These are phyloP conservation scores for Boletus albobrunnescens DNA, from an alignment of 1,284 basidiomycete genomes.

Conservation along the genomic window DNA sequence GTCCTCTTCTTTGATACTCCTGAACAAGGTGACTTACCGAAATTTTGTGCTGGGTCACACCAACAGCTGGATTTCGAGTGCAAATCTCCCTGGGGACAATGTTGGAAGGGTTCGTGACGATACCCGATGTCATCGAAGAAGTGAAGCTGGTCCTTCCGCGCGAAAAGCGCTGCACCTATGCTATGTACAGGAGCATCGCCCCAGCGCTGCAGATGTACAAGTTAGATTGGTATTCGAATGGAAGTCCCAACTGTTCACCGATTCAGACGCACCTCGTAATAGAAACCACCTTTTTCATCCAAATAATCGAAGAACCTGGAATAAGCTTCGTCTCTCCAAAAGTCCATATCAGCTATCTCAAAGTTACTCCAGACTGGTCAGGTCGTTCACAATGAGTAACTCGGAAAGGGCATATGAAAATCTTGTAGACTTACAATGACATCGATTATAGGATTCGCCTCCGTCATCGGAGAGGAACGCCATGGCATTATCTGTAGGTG, in stretches of 20 bases:
- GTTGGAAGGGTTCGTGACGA: constrained; percentile 76
- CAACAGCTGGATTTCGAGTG: constrained; percentile 65
- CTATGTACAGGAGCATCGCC: constrained; percentile 91
- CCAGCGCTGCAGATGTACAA: constrained; percentile 55
- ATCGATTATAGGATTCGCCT: constrained; percentile 78
- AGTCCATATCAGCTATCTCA: constrained; percentile 80
- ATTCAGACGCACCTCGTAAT: constrained; percentile 61
- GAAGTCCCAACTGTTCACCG: neutral
- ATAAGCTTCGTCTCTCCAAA: constrained; percentile 83
- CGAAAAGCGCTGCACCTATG: constrained; percentile 81
- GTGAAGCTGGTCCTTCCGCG: constrained; percentile 76
- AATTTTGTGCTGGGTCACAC: constrained; percentile 61
- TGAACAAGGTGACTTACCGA: constrained; percentile 42
- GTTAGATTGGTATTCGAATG: neutral
- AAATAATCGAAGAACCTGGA: constrained; percentile 82
- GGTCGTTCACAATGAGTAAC: constrained; percentile 1
- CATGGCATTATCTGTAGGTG: constrained; percentile 75
- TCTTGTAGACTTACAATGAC: constrained; percentile 66
- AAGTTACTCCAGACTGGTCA: constrained; percentile 83
- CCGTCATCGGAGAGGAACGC: constrained; percentile 79
- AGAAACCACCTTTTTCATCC: constrained; percentile 86
- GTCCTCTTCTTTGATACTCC: neutral
- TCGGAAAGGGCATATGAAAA: neutral
- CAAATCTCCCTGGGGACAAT: constrained; percentile 62
- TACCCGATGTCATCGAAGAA: constrained; percentile 69